A percentile compares a stretch with the other conserved stretches of the same genome.
These are phyloP conservation scores for sorghum (Sorghum bicolor) DNA, from an alignment of 176 grass and related monocot genomes.

Conservation along the genomic window DNA sequence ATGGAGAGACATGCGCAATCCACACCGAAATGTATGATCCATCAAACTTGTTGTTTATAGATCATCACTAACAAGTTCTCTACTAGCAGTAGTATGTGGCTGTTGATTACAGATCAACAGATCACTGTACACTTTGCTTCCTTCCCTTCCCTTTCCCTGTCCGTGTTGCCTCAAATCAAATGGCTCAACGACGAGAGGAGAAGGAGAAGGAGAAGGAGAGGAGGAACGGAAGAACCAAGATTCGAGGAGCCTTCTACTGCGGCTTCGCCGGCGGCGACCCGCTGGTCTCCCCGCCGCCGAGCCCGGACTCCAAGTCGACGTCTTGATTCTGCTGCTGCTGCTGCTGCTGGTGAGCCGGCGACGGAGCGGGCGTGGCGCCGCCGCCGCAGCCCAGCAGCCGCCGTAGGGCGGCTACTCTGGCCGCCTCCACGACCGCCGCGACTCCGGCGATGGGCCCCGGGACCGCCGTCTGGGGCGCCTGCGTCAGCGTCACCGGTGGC, in stretches of 20 bases:
- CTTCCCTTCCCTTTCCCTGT: neutral
- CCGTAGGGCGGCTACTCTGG: constrained; percentile 50
- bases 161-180: neutral
- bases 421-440: constrained; percentile 43
- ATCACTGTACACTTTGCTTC: constrained; percentile 34
- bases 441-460: constrained; percentile 27
- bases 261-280: constrained; percentile 39
- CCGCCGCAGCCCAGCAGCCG: constrained; percentile 51
- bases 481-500: neutral
- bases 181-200: neutral
- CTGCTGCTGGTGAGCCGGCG: neutral
- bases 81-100: neutral
- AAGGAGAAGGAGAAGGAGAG: neutral
- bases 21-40: neutral
- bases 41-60: constrained; percentile 10
- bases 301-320: constrained; percentile 41
- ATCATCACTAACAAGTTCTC: neutral
- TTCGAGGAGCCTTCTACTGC: neutral
- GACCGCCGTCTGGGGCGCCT: neutral
- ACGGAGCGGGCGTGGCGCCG: constrained; percentile 1
- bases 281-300: constrained; percentile 40
- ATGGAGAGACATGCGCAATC: neutral
- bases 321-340: neutral
- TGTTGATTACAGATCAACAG: constrained; percentile 25
- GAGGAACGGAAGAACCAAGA: neutral